Base-by-base conservation (phyloP, 140 eudicot species). In the Anethum foeniculum region DNA sequence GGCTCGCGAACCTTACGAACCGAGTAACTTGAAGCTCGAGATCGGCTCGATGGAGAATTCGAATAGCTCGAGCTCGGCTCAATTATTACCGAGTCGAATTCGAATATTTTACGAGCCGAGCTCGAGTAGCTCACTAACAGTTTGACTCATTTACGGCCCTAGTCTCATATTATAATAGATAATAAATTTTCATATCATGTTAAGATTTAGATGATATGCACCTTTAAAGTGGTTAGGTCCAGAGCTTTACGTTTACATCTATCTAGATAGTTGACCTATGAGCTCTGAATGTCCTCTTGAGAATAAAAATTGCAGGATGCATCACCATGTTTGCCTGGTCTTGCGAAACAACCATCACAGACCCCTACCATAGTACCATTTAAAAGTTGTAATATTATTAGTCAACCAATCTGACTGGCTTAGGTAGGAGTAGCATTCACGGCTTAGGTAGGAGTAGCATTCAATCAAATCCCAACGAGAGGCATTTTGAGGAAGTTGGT, bases 191-290 rank as follows among this genome's bases (percentile, higher is more conserved):
- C 30, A 62, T 62, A 25, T 62, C 69, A 68, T 15, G 3, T 7
- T 32, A 30, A 68, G 44, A 32, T 68, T 34, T 12, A 68, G 43
- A 30, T 13, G 74, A 12, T 13, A 28, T 32, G 21, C n/a, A 28
- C 43, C 74, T 32, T 25, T n/a, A 10, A 60, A n/a, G 30, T 60
- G 34, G 32, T 7, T 10, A 56, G 28, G 64, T 23, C 58, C 58
- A 16, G 58, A 18, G 58, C 23, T 51, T 51, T 51, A 51, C n/a
- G n/a, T 51, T 51, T 51, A 51, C 58, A 51, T 51, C 23, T 51
- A 65, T 65, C 73, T 11, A 23, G 52, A 44, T 46, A 46, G 14
- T 73, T 73, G 49, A 75, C 58, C 78, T 46, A 75, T 75, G 56
- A 73, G 41, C 54, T 43, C 54, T 9, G 16, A 43, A 43, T 6